Conservation (phyloP, 257 asterid genomes). For the Solanum stenotomum region DNA sequence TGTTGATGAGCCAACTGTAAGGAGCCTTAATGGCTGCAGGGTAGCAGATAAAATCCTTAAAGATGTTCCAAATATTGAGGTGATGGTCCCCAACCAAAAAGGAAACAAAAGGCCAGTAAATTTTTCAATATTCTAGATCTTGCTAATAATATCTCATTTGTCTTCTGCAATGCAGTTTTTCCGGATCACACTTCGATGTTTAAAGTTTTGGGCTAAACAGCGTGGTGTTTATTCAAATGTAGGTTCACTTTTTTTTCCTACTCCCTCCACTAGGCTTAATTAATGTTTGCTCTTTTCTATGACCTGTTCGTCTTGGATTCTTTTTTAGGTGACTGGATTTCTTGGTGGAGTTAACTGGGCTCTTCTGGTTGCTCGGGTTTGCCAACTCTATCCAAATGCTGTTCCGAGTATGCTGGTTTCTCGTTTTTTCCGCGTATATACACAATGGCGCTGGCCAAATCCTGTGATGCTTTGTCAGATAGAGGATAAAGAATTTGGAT, state of each 20-base stretch:
- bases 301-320: background rate
- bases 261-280: background rate
- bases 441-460: constrained; percentile 96
- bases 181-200: constrained; percentile 65
- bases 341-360: constrained; percentile 99
- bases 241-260: constrained; percentile 7
- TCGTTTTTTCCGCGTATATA: constrained; percentile 84
- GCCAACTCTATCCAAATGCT: constrained; percentile 93
- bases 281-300: background rate
- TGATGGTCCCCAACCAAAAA: constrained; percentile 6
- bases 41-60: constrained; percentile 94
- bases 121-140: background rate
- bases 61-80: constrained; percentile 86
- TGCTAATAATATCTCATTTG: background rate
- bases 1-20: constrained; percentile 80
- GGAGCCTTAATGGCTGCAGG: constrained; percentile 95
- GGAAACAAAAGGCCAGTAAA: background rate
- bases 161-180: constrained; percentile 39
- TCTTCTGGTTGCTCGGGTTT: constrained; percentile 85
- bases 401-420: constrained; percentile 90
- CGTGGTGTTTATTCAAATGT: constrained; percentile 97
- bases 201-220: constrained; percentile 88
- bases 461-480: constrained; percentile 92
- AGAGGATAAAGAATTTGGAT: constrained; percentile 81
- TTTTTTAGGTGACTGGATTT: constrained; percentile 82